Base-by-base conservation (phyloP, 192 early-diverging fungal genomes). In the Spinellus fusiger region DNA sequence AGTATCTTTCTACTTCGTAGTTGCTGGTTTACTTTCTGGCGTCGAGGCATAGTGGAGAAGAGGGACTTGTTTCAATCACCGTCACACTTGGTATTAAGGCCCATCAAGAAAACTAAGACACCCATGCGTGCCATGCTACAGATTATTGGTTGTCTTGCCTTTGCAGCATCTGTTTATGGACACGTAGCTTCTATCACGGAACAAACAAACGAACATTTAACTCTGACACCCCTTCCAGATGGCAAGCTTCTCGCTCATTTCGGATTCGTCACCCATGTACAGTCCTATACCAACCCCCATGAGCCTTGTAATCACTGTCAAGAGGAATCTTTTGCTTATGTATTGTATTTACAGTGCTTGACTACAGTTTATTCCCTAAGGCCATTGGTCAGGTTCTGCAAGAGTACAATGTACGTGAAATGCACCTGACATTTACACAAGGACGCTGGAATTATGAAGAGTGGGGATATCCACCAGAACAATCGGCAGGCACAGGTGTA, bases 361-460 rank as follows among this genome's bases (percentile, higher is more conserved):
- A 92, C 73, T 95, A 93, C 69, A 77, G 82, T 33, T 68, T 93
- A 28, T 89, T 94, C 58, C 91, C 93, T 38, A 86, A 90, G 18
- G 76, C 87, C 10, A 81, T 96, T 54, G 92, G 92, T 33, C 88
- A 95, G 61, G 85, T 96, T 46, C 71, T 91, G 3, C 81, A 87
- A 50, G 72, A 70, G 18, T 92, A 87, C 69, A 76, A 80, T 28
- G 89, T 94, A 4, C 78, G 80, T 20, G 89, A 92, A 57, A 77
- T 97, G 49, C 86, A 93, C 61, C 73, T 99, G 52, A 83, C 87
- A 0, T 94, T 97, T 70, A 93, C 94, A 0, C 92, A 94, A 67
- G 96, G 95, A 27, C 74, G 81, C 33, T 96, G 93, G 93, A 78
- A 89, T 40, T 86, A 87, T 64, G 78, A 80, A 15, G 70, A 78